phyloP scores from a whole-genome alignment of 2,329 filamentous ascomycete genomes.

The Xylariaceae sp. region DNA sequence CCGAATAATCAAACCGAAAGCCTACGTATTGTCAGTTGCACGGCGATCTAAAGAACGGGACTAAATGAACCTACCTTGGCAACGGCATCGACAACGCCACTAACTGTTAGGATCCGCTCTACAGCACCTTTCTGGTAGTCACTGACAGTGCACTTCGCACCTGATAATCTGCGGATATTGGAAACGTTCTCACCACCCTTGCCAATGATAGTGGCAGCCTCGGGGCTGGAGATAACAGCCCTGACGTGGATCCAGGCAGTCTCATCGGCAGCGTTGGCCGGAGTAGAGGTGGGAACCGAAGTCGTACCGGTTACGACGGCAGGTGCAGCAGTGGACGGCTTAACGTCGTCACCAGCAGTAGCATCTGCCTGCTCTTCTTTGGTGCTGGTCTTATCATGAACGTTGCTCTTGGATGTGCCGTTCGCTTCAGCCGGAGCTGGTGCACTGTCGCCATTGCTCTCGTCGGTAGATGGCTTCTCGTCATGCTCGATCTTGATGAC shows the following conservation, averaged over 20 bases:
- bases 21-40: constrained; percentile 45
- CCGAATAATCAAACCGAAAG: constrained; percentile 95
- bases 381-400: constrained; percentile 45
- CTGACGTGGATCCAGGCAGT: constrained; percentile 95
- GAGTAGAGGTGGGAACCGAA: constrained; percentile 34
- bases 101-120: constrained; percentile 95
- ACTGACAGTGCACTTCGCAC: constrained; percentile 97
- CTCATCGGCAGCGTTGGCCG: constrained; percentile 69
- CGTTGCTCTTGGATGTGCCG: constrained; percentile 38
- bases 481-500: constrained; percentile 58
- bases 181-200: constrained; percentile 99
- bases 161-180: constrained; percentile 89
- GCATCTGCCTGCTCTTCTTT: constrained; percentile 64
- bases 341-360: constrained; percentile 59
- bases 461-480: constrained; percentile 40
- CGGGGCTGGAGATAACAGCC: constrained; percentile 92
- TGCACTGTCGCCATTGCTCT: constrained; percentile 36
- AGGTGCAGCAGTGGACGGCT: constrained; percentile 40
- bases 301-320: constrained; percentile 33
- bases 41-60: constrained; percentile 6
- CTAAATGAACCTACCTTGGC: constrained; percentile 66
- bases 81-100: constrained; percentile 90
- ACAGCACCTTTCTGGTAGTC: constrained; percentile 97
- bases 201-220: constrained; percentile 95
- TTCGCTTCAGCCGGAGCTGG: constrained; percentile 43